These are phyloP conservation scores for Chlorella variabilis DNA, from an alignment of 163 green algal genomes.

Conservation along the genomic window DNA sequence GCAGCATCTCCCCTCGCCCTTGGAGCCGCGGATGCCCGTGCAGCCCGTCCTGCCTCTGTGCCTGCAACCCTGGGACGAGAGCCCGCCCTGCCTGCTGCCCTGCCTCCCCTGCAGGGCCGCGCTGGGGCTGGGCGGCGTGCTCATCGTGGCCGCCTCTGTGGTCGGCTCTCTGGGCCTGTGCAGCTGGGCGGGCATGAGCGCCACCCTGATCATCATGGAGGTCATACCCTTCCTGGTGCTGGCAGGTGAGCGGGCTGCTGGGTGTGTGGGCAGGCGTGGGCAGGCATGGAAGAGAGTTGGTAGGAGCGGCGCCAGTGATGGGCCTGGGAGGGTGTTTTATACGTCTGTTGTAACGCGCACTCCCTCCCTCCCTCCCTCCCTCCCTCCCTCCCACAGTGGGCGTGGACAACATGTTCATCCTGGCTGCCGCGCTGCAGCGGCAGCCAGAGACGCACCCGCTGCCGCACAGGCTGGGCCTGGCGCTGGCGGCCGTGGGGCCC, in stretches of 20 bases:
- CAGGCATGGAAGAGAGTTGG: too few relatives aligned
- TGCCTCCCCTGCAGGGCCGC: not conserved
- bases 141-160: slow-evolving; percentile 77
- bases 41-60: not conserved
- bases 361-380: not conserved
- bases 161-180: slow-evolving; percentile 76
- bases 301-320: too few relatives aligned
- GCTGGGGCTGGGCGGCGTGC: slow-evolving; percentile 78
- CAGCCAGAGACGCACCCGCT: slow-evolving; percentile 43
- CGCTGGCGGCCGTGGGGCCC: slow-evolving; percentile 77
- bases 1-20: too few relatives aligned
- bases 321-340: too few relatives aligned
- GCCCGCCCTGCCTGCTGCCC: not conserved
- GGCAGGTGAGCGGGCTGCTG: slow-evolving; percentile 50
- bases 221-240: slow-evolving; percentile 94
- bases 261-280: not conserved
- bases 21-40: not conserved
- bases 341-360: too few relatives aligned
- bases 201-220: slow-evolving; percentile 92
- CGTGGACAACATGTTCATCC: slow-evolving; percentile 97
- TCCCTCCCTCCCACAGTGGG: slow-evolving; percentile 61
- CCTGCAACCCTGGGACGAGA: too few relatives aligned
- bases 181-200: slow-evolving; percentile 68
- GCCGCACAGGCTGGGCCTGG: slow-evolving; percentile 62
- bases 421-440: slow-evolving; percentile 78